Evolutionary conservation across 2,329 filamentous ascomycete species (phyloP), one percentile per base, ranked within the genome.

Genomic region (Penicillium sp.): DNA sequence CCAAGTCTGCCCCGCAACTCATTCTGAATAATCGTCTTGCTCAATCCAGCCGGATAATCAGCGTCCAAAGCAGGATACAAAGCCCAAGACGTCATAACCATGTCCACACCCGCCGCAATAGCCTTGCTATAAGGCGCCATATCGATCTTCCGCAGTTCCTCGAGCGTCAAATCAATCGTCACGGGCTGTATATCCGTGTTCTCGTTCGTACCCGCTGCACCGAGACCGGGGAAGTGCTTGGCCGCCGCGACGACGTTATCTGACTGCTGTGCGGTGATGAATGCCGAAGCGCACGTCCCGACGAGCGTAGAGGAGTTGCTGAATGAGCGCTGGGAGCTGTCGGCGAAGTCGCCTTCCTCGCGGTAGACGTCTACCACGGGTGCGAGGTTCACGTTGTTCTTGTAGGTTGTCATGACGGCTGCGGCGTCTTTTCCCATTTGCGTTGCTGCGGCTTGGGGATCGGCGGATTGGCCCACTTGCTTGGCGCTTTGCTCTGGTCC

Each of bases 191-290:
- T 40, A 36, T 68, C 65, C 0, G 65, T 68, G 30, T 68, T 66
- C 22, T 59, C 49, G 14, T 47, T 37, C 12, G 55, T 46, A 1
- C 42, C 22, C 2, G 63, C 64, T 11, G 55, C 54, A 3, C 65
- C 65, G 8, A 68, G 49, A 3, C 65, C 65, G 1, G 65, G 65
- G 38, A 65, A 68, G 36, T 68, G 65, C 45, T 68, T 68, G 1
- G 58, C 62, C 1, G 61, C 57, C 3, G 65, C 57, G 35, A 64
- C 38, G 14, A 65, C 42, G 1, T 59, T 55, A 0, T 52, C 46
- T 1, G 13, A 38, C 34, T 63, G 61, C 42, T 65, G 63, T 0
- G 62, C 49, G 10, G 22, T 42, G 25, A 64, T 58, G 9, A 60
- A 66, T 0, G 57, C 53, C 0, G 53, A 41, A 3, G 43, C 57